Evolutionary conservation across 495 filamentous ascomycete genomes (phyloP), one percentile per base, ranked within the genome.

Genomic region (Physcia stellaris): DNA sequence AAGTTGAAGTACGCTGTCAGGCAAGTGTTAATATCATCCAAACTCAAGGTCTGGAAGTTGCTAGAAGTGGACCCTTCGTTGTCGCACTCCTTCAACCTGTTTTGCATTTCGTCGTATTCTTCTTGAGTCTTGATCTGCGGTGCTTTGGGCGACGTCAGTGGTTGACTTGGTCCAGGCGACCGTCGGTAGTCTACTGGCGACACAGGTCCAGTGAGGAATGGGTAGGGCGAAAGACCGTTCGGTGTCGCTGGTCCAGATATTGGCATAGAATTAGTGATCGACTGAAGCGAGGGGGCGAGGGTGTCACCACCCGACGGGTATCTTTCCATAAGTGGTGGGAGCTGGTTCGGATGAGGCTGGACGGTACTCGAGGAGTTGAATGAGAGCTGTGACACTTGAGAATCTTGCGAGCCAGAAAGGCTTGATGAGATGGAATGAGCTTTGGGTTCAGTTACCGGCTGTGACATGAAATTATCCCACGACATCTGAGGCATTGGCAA

Each of bases 1-100:
- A 94, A 66, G 50, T 83, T 86, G 61, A 95, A 98, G 69, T 98
- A 98, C 2, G 87, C 94, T 15, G 86, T 77, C 26, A 96, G 67
- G 53, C 88, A 94, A 48, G 83, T 71, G 60, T 98, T 96, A 49
- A 96, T 57, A 13, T 80, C 79, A 17, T 68, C 60, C 32, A 80
- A 68, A 50, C 66, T 75, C 7, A 90, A 92, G 17, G 94, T 71
- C 48, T 86, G 82, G 70, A 98, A 95, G 44, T 77, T 83, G 28
- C 86, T 83, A 11, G 85, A 77, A 36, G 94, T 75, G n/a, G 81
- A 76, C 39, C 77, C 74, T 47, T 93, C 83, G 49, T 58, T 75
- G 52, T 96, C 88, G 34, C 70, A 75, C 41, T 64, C 65, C 46
- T 77, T 79, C 55, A 98, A 86, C 44, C 86, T 86, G 49, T 94